Evolutionary conservation across 106 monocot genomes (phyloP), one percentile per base, ranked within the genome.

Genomic region (Vanilla planifolia): DNA sequence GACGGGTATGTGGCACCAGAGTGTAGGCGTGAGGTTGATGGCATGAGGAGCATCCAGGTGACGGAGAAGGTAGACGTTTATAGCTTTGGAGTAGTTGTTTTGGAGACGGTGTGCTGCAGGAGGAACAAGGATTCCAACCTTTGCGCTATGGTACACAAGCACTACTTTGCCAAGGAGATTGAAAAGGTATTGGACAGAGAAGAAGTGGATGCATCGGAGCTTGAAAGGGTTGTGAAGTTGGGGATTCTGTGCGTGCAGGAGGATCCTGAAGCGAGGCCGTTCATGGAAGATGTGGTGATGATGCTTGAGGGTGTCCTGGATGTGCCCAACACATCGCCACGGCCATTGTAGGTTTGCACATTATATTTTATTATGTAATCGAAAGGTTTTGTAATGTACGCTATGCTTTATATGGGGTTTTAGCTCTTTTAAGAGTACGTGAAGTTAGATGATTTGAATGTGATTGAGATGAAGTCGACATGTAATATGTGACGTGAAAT

Each of bases 61-160:
- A 63, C 75, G 0, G 62, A 43, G 33, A 83, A 83, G 65, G 61
- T 37, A 8, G 82, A 83, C 51, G 77, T 74, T 2, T 83, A 78
- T 17, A 77, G 82, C 37, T 83, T 55, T 28, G 77, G 82, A 2
- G 25, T 83, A 0, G 36, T 83, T 59, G 62, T 83, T 36, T 32
- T 77, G 21, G 77, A 83, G 58, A 77, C 78, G 4, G 22, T 70
- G 13, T 61, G 73, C 51, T 55, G 77, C 66, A 51, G 40, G 59
- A 78, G 55, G 62, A 76, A 29, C 45, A 57, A 63, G 1, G 52
- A 45, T 6, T 29, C 10, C 10, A 40, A 16, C 17, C 60, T 73
- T 0, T 33, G 40, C 0, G 73, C 66, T 2, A 60, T 60, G 73
- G 67, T 51, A 0, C 60, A 39, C 0, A 33, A 33, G 8, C 51